phyloP scores from a whole-genome alignment of 495 filamentous ascomycete genomes.

The Penicillium psychrofluorescens region DNA sequence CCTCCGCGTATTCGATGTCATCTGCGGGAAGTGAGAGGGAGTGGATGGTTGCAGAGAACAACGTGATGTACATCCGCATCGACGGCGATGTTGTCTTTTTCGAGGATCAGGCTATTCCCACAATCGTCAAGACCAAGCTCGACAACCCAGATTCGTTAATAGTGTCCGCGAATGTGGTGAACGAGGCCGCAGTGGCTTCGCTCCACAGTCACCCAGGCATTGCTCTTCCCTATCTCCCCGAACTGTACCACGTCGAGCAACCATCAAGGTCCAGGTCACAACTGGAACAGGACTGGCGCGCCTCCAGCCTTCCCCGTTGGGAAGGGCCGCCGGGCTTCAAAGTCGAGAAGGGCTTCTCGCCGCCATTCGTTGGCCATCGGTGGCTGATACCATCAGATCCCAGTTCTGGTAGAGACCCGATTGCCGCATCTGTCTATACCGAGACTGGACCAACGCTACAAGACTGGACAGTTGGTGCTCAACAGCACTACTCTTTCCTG shows the following conservation, averaged over 20 bases:
- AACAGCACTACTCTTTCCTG: slow-evolving; percentile 50
- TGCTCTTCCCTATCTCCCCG: slow-evolving; percentile 31
- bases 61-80: slow-evolving; percentile 47
- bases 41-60: slow-evolving; percentile 10
- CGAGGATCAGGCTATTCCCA: slow-evolving; percentile 45
- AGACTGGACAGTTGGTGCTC: slow-evolving; percentile 44
- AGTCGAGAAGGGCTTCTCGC: slow-evolving; percentile 15
- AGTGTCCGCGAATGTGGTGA: slow-evolving; percentile 48
- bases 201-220: slow-evolving; percentile 29
- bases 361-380: slow-evolving; percentile 22
- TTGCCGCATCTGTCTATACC: slow-evolving; percentile 21
- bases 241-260: slow-evolving; percentile 16
- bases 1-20: slow-evolving; percentile 21
- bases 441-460: slow-evolving; percentile 26
- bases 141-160: slow-evolving; percentile 38
- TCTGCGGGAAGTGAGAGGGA: slow-evolving; percentile 7
- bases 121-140: slow-evolving; percentile 44
- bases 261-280: slow-evolving; percentile 7
- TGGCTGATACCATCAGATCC: slow-evolving; percentile 21
- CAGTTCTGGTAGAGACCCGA: slow-evolving; percentile 19
- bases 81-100: slow-evolving; percentile 50
- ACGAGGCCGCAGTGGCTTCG: slow-evolving; percentile 26
- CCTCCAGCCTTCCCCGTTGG: slow-evolving; percentile 22
- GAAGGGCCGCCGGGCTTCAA: slow-evolving; percentile 20
- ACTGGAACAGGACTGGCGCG: slow-evolving; percentile 19